These are phyloP conservation scores for Aspergillus unguis DNA, from an alignment of 2,329 filamentous ascomycete genomes.

Conservation along the genomic window DNA sequence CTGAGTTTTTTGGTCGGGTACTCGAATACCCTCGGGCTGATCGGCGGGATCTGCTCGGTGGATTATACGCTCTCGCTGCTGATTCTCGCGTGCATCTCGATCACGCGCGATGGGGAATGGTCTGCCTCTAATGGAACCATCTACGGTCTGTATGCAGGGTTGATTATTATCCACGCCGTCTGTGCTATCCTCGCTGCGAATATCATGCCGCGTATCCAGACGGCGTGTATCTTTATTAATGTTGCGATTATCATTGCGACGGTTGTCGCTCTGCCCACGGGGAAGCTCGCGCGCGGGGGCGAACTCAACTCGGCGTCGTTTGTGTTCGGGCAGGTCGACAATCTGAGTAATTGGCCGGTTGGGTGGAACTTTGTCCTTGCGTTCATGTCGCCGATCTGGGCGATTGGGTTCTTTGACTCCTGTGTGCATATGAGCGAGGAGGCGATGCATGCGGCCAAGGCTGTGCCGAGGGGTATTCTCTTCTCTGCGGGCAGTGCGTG, in stretches of 20 bases:
- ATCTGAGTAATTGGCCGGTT: conserved; percentile 57
- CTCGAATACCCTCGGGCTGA: conserved; percentile 58
- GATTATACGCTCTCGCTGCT: conserved; percentile 47
- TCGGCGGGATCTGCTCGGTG: conserved; percentile 61
- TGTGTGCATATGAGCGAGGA: conserved; percentile 62
- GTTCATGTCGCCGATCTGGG: conserved; percentile 63
- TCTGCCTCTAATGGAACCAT: conserved; percentile 54
- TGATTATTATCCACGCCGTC: conserved; percentile 55
- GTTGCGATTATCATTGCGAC: conserved; percentile 55
- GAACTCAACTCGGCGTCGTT: conserved; percentile 41
- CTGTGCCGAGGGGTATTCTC: conserved; percentile 59
- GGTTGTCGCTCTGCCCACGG: conserved; percentile 56
- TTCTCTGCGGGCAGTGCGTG: conserved; percentile 51
- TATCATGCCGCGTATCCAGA: conserved; percentile 59
- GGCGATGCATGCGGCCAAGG: conserved; percentile 57
- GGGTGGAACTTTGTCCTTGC: conserved; percentile 60
- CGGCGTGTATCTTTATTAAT: conserved; percentile 55
- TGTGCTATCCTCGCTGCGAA: conserved; percentile 53
- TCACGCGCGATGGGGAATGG: conserved; percentile 57
- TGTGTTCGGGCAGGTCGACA: conserved; percentile 57
- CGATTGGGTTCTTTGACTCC: conserved; percentile 53
- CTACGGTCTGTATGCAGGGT: conserved; percentile 55
- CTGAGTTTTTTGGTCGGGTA: conserved; percentile 61
- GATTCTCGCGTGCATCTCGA: conserved; percentile 54
- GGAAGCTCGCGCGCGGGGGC: conserved; percentile 33